These are phyloP conservation scores for Penicillium chermesinum DNA, from an alignment of 495 filamentous ascomycete genomes.

Conservation along the genomic window DNA sequence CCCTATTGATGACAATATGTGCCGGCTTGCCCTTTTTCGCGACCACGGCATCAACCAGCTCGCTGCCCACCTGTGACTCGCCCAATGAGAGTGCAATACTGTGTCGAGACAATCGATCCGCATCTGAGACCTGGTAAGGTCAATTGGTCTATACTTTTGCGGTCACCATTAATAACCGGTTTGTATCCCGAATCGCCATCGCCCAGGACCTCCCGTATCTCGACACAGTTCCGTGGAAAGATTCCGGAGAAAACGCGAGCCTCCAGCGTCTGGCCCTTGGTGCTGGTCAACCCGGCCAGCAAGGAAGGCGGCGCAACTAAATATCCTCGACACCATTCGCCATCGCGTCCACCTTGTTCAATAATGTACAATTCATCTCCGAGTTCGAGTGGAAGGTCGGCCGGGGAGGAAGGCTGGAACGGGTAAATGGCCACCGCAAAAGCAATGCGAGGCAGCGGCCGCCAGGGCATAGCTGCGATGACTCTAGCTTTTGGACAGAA, in stretches of 20 bases:
- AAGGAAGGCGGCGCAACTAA: slow-evolving; percentile 90
- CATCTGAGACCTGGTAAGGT: slow-evolving; percentile 17
- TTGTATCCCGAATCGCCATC: slow-evolving; percentile 43
- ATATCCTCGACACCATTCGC: slow-evolving; percentile 92
- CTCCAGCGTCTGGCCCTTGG: slow-evolving; percentile 89
- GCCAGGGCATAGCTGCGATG: slow-evolving; percentile 76
- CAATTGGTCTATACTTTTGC: slow-evolving; percentile 21
- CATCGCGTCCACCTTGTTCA: slow-evolving; percentile 81
- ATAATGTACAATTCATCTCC: slow-evolving; percentile 99
- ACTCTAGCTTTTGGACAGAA: neutral
- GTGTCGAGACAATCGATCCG: slow-evolving; percentile 20
- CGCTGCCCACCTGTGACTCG: slow-evolving; percentile 23
- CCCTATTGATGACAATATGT: slow-evolving; percentile 38
- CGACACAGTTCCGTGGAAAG: slow-evolving; percentile 90
- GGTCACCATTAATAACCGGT: slow-evolving; percentile 26
- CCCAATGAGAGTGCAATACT: slow-evolving; percentile 28
- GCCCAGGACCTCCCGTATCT: slow-evolving; percentile 69
- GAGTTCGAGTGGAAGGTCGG: slow-evolving; percentile 93
- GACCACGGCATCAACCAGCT: slow-evolving; percentile 36
- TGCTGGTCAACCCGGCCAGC: slow-evolving; percentile 84
- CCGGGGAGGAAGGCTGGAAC: slow-evolving; percentile 77
- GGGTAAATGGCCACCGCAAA: slow-evolving; percentile 95
- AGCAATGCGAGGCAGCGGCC: slow-evolving; percentile 91
- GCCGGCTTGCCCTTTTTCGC: slow-evolving; percentile 41
- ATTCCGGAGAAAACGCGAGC: slow-evolving; percentile 95